These are phyloP conservation scores for Aspergillus mulundensis DNA, from an alignment of 495 filamentous ascomycete genomes.

Conservation along the genomic window DNA sequence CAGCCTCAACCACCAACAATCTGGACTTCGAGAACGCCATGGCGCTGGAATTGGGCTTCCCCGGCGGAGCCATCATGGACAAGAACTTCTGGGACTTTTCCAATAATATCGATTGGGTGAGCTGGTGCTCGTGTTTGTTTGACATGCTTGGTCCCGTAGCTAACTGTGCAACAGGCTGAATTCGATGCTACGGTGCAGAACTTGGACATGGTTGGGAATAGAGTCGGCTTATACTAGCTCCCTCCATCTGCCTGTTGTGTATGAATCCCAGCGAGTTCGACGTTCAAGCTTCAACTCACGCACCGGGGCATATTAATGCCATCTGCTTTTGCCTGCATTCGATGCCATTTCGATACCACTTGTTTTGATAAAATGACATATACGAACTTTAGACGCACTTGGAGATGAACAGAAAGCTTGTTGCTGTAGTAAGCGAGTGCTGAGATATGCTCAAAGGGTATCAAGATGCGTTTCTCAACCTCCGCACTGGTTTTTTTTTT, in stretches of 20 bases:
- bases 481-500: background rate
- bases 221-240: background rate
- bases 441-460: background rate
- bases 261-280: no score
- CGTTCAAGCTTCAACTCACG: no score
- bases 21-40: background rate
- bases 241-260: no score
- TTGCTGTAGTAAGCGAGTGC: background rate
- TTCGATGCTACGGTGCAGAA: slow-evolving; percentile 4
- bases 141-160: background rate
- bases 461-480: background rate
- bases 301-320: no score
- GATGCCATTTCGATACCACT: no score
- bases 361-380: no score
- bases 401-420: no score
- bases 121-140: background rate
- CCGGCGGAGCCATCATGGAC: background rate
- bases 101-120: background rate
- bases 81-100: slow-evolving; percentile 4
- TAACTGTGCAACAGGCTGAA: background rate
- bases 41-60: background rate
- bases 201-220: background rate
- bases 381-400: no score
- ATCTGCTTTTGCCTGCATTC: no score
- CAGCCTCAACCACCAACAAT: background rate